Base-by-base conservation (phyloP, 2,329 filamentous ascomycete species). In the Aureobasidium namibiae region DNA sequence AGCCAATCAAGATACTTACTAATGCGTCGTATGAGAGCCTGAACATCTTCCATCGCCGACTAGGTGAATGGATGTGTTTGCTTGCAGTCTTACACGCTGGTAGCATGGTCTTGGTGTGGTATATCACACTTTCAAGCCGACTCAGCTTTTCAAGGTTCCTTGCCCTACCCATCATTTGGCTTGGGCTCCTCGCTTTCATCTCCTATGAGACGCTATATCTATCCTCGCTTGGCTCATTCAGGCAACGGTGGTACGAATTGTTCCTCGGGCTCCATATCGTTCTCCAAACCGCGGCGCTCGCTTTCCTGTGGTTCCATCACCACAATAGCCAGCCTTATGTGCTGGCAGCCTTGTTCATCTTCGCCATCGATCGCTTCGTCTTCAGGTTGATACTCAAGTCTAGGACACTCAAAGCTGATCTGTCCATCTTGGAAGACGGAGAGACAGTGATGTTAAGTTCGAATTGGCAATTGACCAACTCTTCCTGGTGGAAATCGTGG, bases 21-120 rank as follows among this genome's bases (percentile, higher is more conserved):
- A 83, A 84, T 4, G 79, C 80, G 62, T 86, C 83, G 0, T 88
- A 88, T 66, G 84, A 87, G 69, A 78, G 81, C 5, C 73, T 87
- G 42, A 86, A 87, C 67, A 80, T 87, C 46, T 79, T 87, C 59
- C 84, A 88, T 67, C 80, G 84, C 36, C 77, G 84, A 4, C 75
- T 86, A 1, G 84, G 84, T 24, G 83, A 86, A 67, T 68, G 82
- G 29, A 76, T 86, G 70, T 86, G 82, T 66, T 69, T 85, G n/a
- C 74, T 81, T 39, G 83, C 82, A 1, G 64, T 82, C 0, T 61
- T 86, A 0, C 85, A 88, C 64, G 75, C 78, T 34, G 65, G 69
- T 4, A 77, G 79, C 24, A 84, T 87, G 78, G 59, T 84, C 1
- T 63, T 72, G 2, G 73, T 77, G 6, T 87, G 81, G 80, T 81